Base-by-base conservation (phyloP, 441 rosid genomes). In the Populus tomentosa region DNA sequence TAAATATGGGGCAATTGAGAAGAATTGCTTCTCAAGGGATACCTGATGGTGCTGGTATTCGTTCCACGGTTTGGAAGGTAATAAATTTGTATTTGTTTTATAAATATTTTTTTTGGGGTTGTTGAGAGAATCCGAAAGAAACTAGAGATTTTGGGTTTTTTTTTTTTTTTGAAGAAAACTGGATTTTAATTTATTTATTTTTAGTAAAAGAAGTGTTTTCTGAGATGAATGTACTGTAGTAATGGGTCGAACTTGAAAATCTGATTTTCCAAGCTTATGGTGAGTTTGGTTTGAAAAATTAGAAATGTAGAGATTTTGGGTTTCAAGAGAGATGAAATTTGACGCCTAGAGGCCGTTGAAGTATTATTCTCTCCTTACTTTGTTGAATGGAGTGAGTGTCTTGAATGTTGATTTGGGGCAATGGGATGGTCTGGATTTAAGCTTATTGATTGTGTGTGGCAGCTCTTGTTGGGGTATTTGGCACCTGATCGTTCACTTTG, bases 21-120 rank as follows among this genome's bases (percentile, higher is more conserved):
- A 94, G 91, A 86, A 82, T 94, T 79, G 95, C 92, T 6, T 89
- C 87, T 38, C 98, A 88, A 72, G 97, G 98, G 61, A 82, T 91
- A 74, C 97, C 98, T 4, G 98, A 94, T 82, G 87, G 91, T 80
- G 90, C 89, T 6, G 98, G 97, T 40, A 85, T 92, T 79, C 97
- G 98, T 70, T 89, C 99, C 21, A 85, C 90, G 3, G 94, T 90
- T n/a, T 96, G 98, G 99, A 96, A 94, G 97, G 99, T 95, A 10
- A 32, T 46, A 46, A 46, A 46, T 46, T 46, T 46, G 7, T 46
- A 46, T 10, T 46, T 1, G 11, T 46, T n/a, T 53, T 69, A 38
- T 40, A 6, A 14, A 59, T 10, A 30, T 68, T 62, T 13, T 53
- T 67, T 64, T 56, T 3, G 66, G 61, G 24, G 20, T 61, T 75